Evolutionary conservation across 2,329 filamentous ascomycete genomes (phyloP).

Genomic region (Diplodia intermedia): DNA sequence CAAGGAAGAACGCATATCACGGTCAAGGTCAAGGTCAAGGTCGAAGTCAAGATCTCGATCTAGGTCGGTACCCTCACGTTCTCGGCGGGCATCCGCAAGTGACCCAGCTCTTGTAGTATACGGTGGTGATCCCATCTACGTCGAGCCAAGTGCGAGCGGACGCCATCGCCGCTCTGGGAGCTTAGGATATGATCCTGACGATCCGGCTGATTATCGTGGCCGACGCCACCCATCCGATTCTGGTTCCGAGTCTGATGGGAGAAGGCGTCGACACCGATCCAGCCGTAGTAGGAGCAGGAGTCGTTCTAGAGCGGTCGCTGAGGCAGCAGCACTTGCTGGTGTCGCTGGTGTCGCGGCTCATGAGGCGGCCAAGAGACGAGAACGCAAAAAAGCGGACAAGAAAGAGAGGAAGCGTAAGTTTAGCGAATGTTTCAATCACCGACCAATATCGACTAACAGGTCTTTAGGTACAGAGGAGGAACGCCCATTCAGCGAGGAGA

Average conservation of each 20-base stretch:
- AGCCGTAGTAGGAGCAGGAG: conserved; percentile 55
- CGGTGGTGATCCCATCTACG: conserved; percentile 67
- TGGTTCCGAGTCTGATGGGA: conserved; percentile 36
- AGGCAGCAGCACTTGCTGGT: conserved; percentile 64
- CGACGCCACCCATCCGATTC: conserved; percentile 52
- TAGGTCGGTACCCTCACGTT: conserved; percentile 54
- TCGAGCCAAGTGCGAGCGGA: conserved; percentile 58
- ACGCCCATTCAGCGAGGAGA: conserved; percentile 14
- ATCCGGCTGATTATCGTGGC: conserved; percentile 52
- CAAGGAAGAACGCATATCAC: conserved; percentile 51
- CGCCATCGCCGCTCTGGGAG: conserved; percentile 45
- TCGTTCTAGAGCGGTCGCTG: conserved; percentile 59
- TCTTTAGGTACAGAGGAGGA: conserved; percentile 36
- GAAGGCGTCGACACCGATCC: conserved; percentile 42
- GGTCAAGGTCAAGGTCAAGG: conserved; percentile 45
- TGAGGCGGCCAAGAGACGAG: conserved; percentile 63
- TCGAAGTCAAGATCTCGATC: conserved; percentile 53
- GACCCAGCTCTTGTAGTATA: conserved; percentile 67
- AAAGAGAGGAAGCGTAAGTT: conserved; percentile 60
- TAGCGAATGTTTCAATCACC: conserved; percentile 16
- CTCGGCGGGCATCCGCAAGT: conserved; percentile 54
- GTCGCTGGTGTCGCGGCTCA: conserved; percentile 64
- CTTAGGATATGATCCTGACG: conserved; percentile 47
- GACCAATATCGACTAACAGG: conserved; percentile 30
- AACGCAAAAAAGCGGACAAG: conserved; percentile 62